These are phyloP conservation scores for Areca catechu DNA, from an alignment of 176 grass and related monocot genomes.

Conservation along the genomic window DNA sequence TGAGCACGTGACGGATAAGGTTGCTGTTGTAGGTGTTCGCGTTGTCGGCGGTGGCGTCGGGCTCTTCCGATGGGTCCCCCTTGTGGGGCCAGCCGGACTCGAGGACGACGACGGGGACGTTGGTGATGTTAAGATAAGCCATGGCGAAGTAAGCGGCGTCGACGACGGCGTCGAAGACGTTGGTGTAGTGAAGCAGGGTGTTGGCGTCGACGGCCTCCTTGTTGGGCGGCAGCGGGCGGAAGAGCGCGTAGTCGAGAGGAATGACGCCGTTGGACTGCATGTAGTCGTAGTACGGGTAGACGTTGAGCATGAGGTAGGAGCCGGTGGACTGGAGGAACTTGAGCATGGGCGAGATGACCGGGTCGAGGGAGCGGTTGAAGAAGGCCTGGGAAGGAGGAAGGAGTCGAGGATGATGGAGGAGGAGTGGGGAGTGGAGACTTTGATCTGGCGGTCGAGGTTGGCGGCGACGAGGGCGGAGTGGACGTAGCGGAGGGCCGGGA, in stretches of 20 bases:
- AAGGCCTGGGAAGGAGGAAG: slow-evolving; percentile 95
- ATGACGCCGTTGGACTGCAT: slow-evolving; percentile 94
- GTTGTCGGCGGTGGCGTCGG: slow-evolving; percentile 78
- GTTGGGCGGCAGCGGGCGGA: slow-evolving; percentile 81
- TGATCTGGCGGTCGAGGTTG: slow-evolving; percentile 70
- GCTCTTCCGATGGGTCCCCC: slow-evolving; percentile 60
- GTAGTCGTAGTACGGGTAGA: slow-evolving; percentile 98
- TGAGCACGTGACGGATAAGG: slow-evolving; percentile 85
- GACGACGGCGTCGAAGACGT: slow-evolving; percentile 82
- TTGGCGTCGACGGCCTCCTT: slow-evolving; percentile 98
- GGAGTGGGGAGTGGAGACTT: slow-evolving; percentile 81
- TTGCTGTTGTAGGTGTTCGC: slow-evolving; percentile 94
- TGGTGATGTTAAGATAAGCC: slow-evolving; percentile 85
- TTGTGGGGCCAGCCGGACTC: slow-evolving; percentile 99
- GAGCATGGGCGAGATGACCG: slow-evolving; percentile 53
- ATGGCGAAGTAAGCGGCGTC: slow-evolving; percentile 96
- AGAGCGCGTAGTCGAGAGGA: slow-evolving; percentile 85
- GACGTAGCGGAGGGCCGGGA: slow-evolving; percentile 79
- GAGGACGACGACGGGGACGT: slow-evolving; percentile 73
- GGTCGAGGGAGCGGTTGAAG: slow-evolving; percentile 90
- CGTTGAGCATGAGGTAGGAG: slow-evolving; percentile 79
- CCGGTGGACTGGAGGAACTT: slow-evolving; percentile 75
- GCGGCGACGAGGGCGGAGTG: slow-evolving; percentile 90
- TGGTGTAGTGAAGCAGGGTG: slow-evolving; percentile 95
- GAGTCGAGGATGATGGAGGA: slow-evolving; percentile 98